Conservation (phyloP, 371 early-diverging fungal genomes). For the Lichtheimia corymbifera region DNA sequence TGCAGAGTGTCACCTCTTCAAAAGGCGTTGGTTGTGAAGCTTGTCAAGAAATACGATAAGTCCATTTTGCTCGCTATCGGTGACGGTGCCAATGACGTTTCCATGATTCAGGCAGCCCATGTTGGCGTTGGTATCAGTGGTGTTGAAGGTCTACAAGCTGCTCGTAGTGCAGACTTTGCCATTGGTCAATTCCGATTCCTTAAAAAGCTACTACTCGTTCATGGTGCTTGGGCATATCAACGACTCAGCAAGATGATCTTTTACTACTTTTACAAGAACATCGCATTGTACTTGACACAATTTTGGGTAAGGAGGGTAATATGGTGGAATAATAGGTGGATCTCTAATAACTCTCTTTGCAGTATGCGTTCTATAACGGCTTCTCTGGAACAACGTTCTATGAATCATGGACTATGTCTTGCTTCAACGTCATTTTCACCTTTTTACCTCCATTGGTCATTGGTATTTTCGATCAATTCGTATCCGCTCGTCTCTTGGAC, state of each 20-base stretch:
- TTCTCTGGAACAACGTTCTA: constrained; percentile 92
- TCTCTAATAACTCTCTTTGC: constrained; percentile 9
- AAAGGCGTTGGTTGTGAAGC: constrained; percentile 92
- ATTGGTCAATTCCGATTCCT: constrained; percentile 93
- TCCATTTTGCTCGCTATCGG: constrained; percentile 90
- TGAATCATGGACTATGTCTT: constrained; percentile 92
- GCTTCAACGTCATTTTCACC: constrained; percentile 90
- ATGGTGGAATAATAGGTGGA: not conserved
- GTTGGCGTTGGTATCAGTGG: constrained; percentile 98
- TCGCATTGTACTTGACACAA: constrained; percentile 95
- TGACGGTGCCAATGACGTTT: constrained; percentile 99
- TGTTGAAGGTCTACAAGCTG: constrained; percentile 96
- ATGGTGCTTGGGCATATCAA: constrained; percentile 94
- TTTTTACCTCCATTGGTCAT: constrained; percentile 87
- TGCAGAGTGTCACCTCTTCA: constrained; percentile 95
- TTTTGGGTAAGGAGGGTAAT: constrained; percentile 73
- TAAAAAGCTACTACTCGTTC: constrained; percentile 87
- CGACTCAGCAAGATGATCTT: constrained; percentile 85
- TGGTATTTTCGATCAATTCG: constrained; percentile 94
- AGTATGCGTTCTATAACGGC: constrained; percentile 87
- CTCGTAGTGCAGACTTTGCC: constrained; percentile 95
- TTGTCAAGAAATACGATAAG: constrained; percentile 77
- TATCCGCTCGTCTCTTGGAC: constrained; percentile 90
- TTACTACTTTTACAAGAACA: constrained; percentile 96
- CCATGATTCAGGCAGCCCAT: constrained; percentile 98